Evolutionary conservation across 768 basidiomycete genomes (phyloP), one percentile per base, ranked within the genome.

Genomic region (Polyporus arcularius): DNA sequence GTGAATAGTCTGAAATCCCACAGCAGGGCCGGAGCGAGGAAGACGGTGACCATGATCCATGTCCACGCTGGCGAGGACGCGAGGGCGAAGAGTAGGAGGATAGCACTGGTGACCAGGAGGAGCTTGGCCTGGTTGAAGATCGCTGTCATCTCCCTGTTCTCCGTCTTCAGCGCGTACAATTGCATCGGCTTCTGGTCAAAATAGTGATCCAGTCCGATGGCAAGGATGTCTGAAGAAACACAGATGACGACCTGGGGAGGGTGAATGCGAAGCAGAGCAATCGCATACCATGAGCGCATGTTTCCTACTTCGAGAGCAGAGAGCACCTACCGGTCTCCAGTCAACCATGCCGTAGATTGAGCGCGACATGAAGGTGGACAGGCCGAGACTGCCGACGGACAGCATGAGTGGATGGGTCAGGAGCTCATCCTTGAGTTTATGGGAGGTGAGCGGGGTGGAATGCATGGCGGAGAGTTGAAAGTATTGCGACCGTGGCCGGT

Each of bases 151-250:
- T 50, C 57, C 9, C 50, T 32, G 40, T 58, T 51, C 32, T 26
- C 47, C 5, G 49, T 50, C 50, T 58, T 51, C 31, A 39, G 18
- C 39, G 57, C 57, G 26, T 58, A 42, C 6, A 39, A 32, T 6
- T 40, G 32, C 31, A 50, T 49, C 38, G 47, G 32, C 18, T 48
- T 48, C 31, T 58, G 57, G 39, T 58, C 57, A 21, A 51, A 42
- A 21, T 58, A 58, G 18, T 58, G 57, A n/a, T 58, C 57, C 39
- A 58, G 35, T 8, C 57, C 57, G 26, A 50, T 50, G 47, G 48
- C 49, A 35, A 58, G 46, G 26, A 50, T 43, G 40, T 58, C 57
- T 9, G 57, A 50, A 4, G 57, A 30, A 40, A 50, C 47, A 21
- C 47, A 51, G 30, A 51, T 51, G 21, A 51, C 18, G n/a, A 58